phyloP scores from a whole-genome alignment of 495 filamentous ascomycete genomes.

The Lepraria neglecta region DNA sequence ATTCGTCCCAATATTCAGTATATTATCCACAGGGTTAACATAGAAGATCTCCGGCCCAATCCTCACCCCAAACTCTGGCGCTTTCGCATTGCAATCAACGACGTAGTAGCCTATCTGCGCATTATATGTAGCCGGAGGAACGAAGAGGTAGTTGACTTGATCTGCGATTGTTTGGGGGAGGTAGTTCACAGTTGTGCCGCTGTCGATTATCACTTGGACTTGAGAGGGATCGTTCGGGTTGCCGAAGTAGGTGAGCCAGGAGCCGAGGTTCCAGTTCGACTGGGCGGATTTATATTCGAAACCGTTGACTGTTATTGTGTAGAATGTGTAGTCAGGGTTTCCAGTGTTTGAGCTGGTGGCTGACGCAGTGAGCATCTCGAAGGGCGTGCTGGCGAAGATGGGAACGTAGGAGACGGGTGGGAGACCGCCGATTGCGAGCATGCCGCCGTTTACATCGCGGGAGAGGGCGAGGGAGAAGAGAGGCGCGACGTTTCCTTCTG shows the following conservation, averaged over 20 bases:
- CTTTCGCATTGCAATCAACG: constrained; percentile 49
- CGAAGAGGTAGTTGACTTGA: constrained; percentile 46
- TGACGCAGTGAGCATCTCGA: constrained; percentile 29
- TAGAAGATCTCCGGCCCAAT: constrained; percentile 46
- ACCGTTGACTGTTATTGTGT: constrained; percentile 39
- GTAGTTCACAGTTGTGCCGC: constrained; percentile 40
- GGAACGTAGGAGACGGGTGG: constrained; percentile 36
- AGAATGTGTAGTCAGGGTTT: constrained; percentile 34
- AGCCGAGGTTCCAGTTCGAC: constrained; percentile 14
- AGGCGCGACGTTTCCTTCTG: constrained; percentile 45
- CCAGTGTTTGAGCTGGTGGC: constrained; percentile 1
- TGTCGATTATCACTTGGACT: constrained; percentile 38
- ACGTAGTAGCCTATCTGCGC: constrained; percentile 43
- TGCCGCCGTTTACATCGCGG: constrained; percentile 26
- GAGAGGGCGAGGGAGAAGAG: constrained; percentile 46
- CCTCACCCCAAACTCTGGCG: constrained; percentile 48
- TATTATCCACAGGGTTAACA: constrained; percentile 51
- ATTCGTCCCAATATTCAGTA: constrained; percentile 35
- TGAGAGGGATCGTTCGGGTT: constrained; percentile 24
- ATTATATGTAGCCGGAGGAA: constrained; percentile 47
- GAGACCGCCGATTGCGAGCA: constrained; percentile 50
- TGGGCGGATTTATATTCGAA: constrained; percentile 31
- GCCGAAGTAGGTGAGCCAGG: constrained; percentile 25
- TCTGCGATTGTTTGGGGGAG: constrained; percentile 41
- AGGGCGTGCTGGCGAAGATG: constrained; percentile 38